Percentiles rank a stretch among this genome's conserved stretches.
These are phyloP conservation scores for Angomonas deanei DNA, from an alignment of 208 protist species.

Conservation along the genomic window DNA sequence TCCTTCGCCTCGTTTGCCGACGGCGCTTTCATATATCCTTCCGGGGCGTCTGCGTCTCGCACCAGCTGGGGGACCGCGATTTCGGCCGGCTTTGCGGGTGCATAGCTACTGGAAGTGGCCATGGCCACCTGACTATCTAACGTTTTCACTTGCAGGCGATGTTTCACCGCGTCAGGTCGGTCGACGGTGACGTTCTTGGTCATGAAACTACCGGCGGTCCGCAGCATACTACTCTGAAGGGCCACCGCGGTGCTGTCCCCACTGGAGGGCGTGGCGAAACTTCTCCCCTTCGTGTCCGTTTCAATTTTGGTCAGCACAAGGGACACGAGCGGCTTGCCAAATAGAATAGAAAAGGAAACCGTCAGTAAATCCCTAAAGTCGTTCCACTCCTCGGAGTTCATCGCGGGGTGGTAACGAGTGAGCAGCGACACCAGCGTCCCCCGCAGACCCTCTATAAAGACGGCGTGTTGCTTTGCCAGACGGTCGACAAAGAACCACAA, in stretches of 20 bases:
- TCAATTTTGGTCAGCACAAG: constrained; percentile 70
- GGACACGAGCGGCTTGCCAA: constrained; percentile 63
- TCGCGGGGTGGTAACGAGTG: constrained; percentile 28
- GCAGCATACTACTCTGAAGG: constrained; percentile 57
- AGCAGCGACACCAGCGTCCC: constrained; percentile 52
- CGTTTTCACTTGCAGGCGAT: constrained; percentile 85
- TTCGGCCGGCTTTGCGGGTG: constrained; percentile 69
- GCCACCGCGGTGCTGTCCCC: constrained; percentile 25
- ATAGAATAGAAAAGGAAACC: constrained; percentile 72
- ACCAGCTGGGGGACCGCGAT: constrained; percentile 61
- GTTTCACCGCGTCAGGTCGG: constrained; percentile 39
- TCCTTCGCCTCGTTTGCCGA: constrained; percentile 54
- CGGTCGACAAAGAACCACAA: constrained; percentile 86
- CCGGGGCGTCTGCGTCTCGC: constrained; percentile 66
- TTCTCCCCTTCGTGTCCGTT: constrained; percentile 8
- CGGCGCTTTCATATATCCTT: constrained; percentile 75
- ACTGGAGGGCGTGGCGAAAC: constrained; percentile 1
- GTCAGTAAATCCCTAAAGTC: constrained; percentile 69
- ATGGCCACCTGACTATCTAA: constrained; percentile 86
- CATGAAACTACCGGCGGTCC: constrained; percentile 56
- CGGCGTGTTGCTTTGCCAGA: constrained; percentile 73
- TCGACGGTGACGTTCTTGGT: constrained; percentile 58
- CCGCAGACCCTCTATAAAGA: constrained; percentile 73
- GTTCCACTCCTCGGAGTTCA: constrained; percentile 33
- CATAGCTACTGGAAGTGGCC: constrained; percentile 82